Base-by-base conservation (phyloP, 2,329 filamentous ascomycete species). In the Byssoonygena ceratinophila region DNA sequence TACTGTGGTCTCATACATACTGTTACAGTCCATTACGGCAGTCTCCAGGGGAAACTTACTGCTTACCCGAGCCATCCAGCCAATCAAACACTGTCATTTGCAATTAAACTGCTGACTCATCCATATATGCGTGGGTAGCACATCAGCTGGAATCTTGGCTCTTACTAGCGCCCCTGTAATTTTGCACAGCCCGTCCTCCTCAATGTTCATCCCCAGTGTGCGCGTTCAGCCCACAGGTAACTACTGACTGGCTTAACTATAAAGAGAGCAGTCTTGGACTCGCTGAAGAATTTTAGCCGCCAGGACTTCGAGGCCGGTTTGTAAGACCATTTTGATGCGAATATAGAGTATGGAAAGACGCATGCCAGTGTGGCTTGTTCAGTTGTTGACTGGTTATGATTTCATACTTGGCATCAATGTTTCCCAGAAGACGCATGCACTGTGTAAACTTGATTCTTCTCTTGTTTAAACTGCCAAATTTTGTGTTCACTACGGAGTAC, bases 31-130 rank as follows among this genome's bases (percentile, higher is more conserved):
- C n/a, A n/a, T n/a, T n/a, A n/a, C n/a, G n/a, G n/a, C n/a, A n/a
- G n/a, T 11, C n/a, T 7, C 25, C 46, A 49, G 46, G 46, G 46
- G 36, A 32, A 49, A 49, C 12, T 47, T 25, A 47, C 45, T 11
- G 5, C 16, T 11, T 14, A 12, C 31, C 14, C 6, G 1, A 9
- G 4, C 20, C 5, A 8, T 1, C 31, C 20, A 11, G 45, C 45
- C 45, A 47, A 37, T 37, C 8, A 47, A 12, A 25, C 11, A 2
- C 8, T 4, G 12, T 14, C 2, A 4, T 14, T 2, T 4, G 18
- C 2, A 36, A 8, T 23, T 31, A 14, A 36, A 23, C 14, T 36
- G 44, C 45, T 47, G 45, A 47, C 2, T 47, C 31, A 47, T 16
- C 31, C 31, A 39, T 5, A 8, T 34, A 18, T 27, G 45, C 32